These are phyloP conservation scores for Solanum pennellii DNA, from an alignment of 257 asterid genomes.

Conservation along the genomic window DNA sequence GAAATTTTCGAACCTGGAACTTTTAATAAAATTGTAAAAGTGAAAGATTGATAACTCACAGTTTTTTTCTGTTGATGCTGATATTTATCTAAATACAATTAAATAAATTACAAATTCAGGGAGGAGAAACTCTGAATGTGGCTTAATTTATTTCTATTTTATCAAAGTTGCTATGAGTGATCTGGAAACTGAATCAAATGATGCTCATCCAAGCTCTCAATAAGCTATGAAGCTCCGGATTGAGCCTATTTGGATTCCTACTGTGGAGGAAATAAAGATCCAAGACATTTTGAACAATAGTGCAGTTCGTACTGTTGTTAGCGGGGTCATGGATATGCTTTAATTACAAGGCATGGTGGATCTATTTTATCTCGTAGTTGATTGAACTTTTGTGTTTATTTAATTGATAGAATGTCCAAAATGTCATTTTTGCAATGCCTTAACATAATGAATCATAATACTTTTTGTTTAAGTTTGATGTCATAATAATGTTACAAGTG, in stretches of 20 bases:
- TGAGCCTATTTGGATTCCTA: slow-evolving; percentile 60
- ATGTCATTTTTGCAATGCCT: background rate
- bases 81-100: too few species aligned
- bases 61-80: too few species aligned
- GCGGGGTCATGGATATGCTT: slow-evolving; percentile 84
- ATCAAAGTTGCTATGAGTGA: slow-evolving; percentile 23
- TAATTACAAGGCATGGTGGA: background rate
- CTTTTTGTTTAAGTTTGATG: background rate
- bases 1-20: too few species aligned
- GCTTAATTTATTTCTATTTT: background rate
- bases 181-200: slow-evolving; percentile 22
- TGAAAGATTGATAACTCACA: too few species aligned
- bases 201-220: slow-evolving; percentile 28
- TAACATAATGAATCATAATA: background rate
- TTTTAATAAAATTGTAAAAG: too few species aligned
- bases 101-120: too few species aligned
- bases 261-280: slow-evolving; percentile 72
- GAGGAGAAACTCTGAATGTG: background rate
- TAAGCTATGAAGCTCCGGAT: slow-evolving; percentile 34
- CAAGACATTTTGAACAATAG: slow-evolving; percentile 92
- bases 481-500: background rate
- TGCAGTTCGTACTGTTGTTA: slow-evolving; percentile 69
- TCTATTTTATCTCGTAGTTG: background rate
- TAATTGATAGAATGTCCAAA: background rate
- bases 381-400: background rate